A percentile compares a stretch with the other conserved stretches of the same genome.
These are phyloP conservation scores for Pestalotiopsis fici DNA, from an alignment of 2,329 filamentous ascomycete genomes.

Conservation along the genomic window DNA sequence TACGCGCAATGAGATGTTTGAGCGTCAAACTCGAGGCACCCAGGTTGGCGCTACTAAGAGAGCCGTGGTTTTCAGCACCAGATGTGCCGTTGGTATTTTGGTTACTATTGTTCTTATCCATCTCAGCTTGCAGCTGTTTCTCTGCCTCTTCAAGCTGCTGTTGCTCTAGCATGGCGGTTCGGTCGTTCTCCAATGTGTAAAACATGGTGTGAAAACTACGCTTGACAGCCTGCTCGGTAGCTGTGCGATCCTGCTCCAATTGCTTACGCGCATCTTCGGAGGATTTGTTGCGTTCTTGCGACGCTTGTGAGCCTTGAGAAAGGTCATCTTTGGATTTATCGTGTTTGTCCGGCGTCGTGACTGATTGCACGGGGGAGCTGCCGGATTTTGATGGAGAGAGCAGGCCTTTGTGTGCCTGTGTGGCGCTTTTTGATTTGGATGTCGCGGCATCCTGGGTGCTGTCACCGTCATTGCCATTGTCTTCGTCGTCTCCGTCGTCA, in stretches of 20 bases:
- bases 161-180: constrained; percentile 95
- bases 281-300: constrained; percentile 57
- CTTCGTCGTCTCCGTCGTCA: constrained; percentile 74
- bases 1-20: constrained; percentile 94
- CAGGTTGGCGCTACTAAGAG: constrained; percentile 89
- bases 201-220: constrained; percentile 91
- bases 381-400: constrained; percentile 72
- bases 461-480: constrained; percentile 60
- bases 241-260: constrained; percentile 87
- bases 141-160: constrained; percentile 96
- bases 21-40: constrained; percentile 94
- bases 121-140: constrained; percentile 92
- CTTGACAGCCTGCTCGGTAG: constrained; percentile 86
- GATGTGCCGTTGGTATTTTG: constrained; percentile 50
- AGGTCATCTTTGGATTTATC: constrained; percentile 53
- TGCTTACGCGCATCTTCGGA: constrained; percentile 91
- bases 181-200: constrained; percentile 92
- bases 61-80: constrained; percentile 73
- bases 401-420: constrained; percentile 55
- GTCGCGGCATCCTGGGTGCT: constrained; percentile 49
- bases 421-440: constrained; percentile 49
- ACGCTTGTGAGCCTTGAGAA: constrained; percentile 38
- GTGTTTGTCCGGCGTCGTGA: constrained; percentile 61
- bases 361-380: constrained; percentile 65
- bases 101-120: constrained; percentile 66